Evolutionary conservation across 2,329 filamentous ascomycete genomes (phyloP).

Genomic region (Epichloe gansuensis): DNA sequence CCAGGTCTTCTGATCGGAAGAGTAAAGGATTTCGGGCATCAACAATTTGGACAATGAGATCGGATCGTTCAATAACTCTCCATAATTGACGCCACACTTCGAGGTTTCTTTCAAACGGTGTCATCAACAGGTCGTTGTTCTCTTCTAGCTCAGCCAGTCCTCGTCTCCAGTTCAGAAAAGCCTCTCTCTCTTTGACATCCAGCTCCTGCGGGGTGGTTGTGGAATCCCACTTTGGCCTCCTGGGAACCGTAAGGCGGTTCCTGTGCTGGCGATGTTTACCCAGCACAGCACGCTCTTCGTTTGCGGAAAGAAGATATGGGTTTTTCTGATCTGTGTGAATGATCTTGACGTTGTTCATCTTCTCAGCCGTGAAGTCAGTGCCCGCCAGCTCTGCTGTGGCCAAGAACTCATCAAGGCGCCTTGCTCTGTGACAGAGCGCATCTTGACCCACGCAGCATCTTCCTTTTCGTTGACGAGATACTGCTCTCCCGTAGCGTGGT

Average conservation of each 20-base stretch:
- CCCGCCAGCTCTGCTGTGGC: conserved; percentile 93
- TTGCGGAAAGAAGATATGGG: conserved; percentile 75
- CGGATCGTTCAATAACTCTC: conserved; percentile 94
- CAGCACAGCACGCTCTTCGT: conserved; percentile 67
- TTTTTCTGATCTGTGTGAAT: conserved; percentile 96
- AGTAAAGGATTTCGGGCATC: conserved; percentile 90
- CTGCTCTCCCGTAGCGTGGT: conserved; percentile 70
- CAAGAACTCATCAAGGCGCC: conserved; percentile 89
- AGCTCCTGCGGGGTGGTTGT: conserved; percentile 74
- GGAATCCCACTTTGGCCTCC: conserved; percentile 80
- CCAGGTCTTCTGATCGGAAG: conserved; percentile 88
- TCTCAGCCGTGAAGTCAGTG: conserved; percentile 97
- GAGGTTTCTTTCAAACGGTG: conserved; percentile 90
- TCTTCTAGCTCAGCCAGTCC: conserved; percentile 88
- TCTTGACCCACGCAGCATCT: conserved; percentile 96
- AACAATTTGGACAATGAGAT: conserved; percentile 94
- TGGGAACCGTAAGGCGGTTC: conserved; percentile 71
- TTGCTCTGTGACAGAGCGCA: conserved; percentile 97
- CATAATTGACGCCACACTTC: conserved; percentile 98
- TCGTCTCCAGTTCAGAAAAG: conserved; percentile 77
- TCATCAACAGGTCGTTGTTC: conserved; percentile 89
- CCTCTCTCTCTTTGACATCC: conserved; percentile 66
- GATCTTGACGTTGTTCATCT: conserved; percentile 98
- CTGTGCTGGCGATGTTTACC: conserved; percentile 77
- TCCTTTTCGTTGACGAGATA: conserved; percentile 87